Base-by-base conservation (phyloP, 495 filamentous ascomycete genomes). In the Xylaria curta region DNA sequence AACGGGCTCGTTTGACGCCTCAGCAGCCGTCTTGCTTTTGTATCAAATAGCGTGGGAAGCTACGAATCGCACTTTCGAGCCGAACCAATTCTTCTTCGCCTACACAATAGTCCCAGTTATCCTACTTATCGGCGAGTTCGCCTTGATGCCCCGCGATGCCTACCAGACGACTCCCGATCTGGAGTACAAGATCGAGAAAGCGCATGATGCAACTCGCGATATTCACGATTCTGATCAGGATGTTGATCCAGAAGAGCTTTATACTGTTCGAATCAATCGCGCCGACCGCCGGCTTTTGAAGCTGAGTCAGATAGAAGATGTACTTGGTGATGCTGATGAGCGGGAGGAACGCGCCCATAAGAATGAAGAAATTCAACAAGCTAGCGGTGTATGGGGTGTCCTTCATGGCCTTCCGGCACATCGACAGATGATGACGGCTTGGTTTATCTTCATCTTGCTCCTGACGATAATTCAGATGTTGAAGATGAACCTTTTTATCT, bases 1-100 rank as follows among this genome's bases (percentile, higher is more conserved):
- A 1, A 93, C 91, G 5, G 91, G 91, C 24, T 90, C 90, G 6
- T 93, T 92, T 75, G 91, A 93, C 75, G 90, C 91, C 0, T 91
- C 89, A 9, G 90, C 88, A 46, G 91, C 90, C 21, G 81, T 92
- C 0, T 91, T 92, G 69, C 85, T 92, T 0, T 80, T 91, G 75
- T 93, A 92, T 77, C 82, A 89, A 6, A 70, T 91, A 0, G 80
- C 85, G 3, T 92, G 91, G 78, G 85, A 88, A 62, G 81, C 83
- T 0, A 86, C 84, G 0, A 70, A 78, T 38, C 77, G 81, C 44
- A 68, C 74, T 0, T 91, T 92, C 75, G 81, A 80, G 3, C 89
- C 87, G 0, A 81, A 88, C 66, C 85, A 85, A 63, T 92, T 93
- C 81, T 93, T 92, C 79, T 81, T 92, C 42, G 78, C 76, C 13